Base-by-base conservation (phyloP, 768 basidiomycete genomes). In the Daedaleopsis sinensis region DNA sequence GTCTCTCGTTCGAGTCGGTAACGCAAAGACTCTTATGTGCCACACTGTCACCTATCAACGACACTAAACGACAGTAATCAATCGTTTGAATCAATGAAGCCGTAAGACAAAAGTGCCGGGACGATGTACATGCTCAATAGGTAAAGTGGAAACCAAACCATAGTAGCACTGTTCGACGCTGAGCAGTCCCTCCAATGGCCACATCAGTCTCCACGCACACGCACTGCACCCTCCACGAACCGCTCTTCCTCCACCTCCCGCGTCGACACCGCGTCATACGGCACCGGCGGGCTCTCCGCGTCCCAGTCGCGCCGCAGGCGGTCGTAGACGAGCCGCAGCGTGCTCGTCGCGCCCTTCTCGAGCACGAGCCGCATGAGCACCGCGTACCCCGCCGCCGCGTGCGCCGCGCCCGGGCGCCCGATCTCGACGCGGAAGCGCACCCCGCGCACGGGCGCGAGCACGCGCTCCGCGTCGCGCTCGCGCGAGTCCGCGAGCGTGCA, bases 401-500 rank as follows among this genome's bases (percentile, higher is more conserved):
- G 80, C 48, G 77, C 77, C 65, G 72, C 53, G 27, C 73, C 76
- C 55, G 74, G 75, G 35, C 70, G 62, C 37, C 83, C 78, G 66
- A 95, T 78, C 70, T 96, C 94, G 38, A 95, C 89, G 58, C 89
- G 84, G 78, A 98, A 98, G 65, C 85, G 86, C 39, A 89, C 87
- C 21, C 86, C 81, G 71, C 93, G 96, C 63, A 84, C 70, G 35
- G 81, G 74, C 6, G 80, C 76, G 74, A 84, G 77, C 16, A 81
- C 74, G 6, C 84, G 84, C 44, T 76, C 49, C 16, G 19, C 52
- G 21, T 55, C 54, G 13, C 62, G 46, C 62, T 89, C 88, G 59
- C 78, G 79, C 55, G 82, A 74, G 66, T 94, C 91, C 39, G 91
- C 84, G 44, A 90, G 76, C 43, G 84, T 80, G 73, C 96, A 98